Evolutionary conservation across 2,329 filamentous ascomycete species (phyloP).

Genomic region (Clathrospora elynae): DNA sequence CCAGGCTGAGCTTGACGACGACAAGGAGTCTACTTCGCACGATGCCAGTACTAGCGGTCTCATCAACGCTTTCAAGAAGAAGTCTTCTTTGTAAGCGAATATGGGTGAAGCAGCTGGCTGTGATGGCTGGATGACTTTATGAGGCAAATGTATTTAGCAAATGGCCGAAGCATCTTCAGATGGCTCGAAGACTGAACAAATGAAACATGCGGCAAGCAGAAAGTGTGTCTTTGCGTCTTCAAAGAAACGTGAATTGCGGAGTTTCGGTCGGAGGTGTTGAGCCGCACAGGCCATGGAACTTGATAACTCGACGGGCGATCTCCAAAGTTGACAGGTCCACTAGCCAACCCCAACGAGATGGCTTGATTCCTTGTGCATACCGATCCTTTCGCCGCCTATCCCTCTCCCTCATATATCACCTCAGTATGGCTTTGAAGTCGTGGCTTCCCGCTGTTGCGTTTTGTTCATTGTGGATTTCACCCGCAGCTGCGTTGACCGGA

Average conservation of each 20-base stretch:
- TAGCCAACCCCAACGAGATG: too few relatives aligned
- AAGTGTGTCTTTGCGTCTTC: too few relatives aligned
- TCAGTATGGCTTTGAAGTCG: too few relatives aligned
- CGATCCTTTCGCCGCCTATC: too few relatives aligned
- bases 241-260: too few relatives aligned
- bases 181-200: constrained; percentile 8
- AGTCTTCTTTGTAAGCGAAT: constrained; percentile 52
- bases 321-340: too few relatives aligned
- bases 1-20: constrained; percentile 75
- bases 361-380: too few relatives aligned
- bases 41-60: constrained; percentile 87
- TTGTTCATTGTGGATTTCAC: constrained; percentile 36
- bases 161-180: constrained; percentile 6
- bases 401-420: too few relatives aligned
- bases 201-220: too few relatives aligned
- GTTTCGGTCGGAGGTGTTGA: too few relatives aligned
- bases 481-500: constrained; percentile 48
- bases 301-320: too few relatives aligned
- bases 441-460: constrained; percentile 36
- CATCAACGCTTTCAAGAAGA: constrained; percentile 90
- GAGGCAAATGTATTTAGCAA: constrained; percentile 10
- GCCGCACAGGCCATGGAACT: too few relatives aligned
- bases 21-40: constrained; percentile 73
- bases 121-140: constrained; percentile 20
- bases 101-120: not conserved